Conservation (phyloP, 192 early-diverging fungal genomes). For the Jimgerdemannia flammicorona region DNA sequence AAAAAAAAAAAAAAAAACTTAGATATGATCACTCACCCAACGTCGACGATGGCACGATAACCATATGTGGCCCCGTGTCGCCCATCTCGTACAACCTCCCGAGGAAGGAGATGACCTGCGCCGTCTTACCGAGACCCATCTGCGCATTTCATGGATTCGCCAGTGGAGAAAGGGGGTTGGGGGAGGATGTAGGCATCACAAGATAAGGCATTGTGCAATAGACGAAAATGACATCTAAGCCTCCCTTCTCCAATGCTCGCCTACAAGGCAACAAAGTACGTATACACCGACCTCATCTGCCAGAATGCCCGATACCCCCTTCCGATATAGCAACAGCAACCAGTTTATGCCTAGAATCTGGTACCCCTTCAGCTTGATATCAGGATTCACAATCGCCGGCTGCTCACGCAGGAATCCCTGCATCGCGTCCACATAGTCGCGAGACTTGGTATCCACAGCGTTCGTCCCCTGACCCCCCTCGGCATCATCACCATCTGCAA, state of each 20-base stretch:
- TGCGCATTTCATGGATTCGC: constrained; percentile 5
- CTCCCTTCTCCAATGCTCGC: background rate
- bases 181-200: too few relatives aligned
- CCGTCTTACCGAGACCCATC: constrained; percentile 95
- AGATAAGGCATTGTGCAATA: too few relatives aligned
- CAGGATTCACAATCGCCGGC: constrained; percentile 52
- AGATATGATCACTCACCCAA: constrained; percentile 33
- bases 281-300: constrained; percentile 42
- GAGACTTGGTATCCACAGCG: constrained; percentile 1
- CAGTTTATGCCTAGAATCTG: constrained; percentile 88
- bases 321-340: constrained; percentile 71
- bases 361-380: constrained; percentile 72
- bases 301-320: constrained; percentile 72
- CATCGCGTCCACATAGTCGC: constrained; percentile 32
- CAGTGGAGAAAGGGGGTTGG: too few relatives aligned
- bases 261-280: background rate
- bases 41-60: constrained; percentile 86
- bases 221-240: background rate
- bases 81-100: constrained; percentile 50
- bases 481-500: constrained; percentile 2
- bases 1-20: too few relatives aligned
- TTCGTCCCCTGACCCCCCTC: background rate
- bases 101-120: constrained; percentile 84
- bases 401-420: constrained; percentile 38
- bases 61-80: constrained; percentile 61